Evolutionary conservation across 2,329 filamentous ascomycete species (phyloP), one percentile per base, ranked within the genome.

Genomic region (Fusarium sp.): DNA sequence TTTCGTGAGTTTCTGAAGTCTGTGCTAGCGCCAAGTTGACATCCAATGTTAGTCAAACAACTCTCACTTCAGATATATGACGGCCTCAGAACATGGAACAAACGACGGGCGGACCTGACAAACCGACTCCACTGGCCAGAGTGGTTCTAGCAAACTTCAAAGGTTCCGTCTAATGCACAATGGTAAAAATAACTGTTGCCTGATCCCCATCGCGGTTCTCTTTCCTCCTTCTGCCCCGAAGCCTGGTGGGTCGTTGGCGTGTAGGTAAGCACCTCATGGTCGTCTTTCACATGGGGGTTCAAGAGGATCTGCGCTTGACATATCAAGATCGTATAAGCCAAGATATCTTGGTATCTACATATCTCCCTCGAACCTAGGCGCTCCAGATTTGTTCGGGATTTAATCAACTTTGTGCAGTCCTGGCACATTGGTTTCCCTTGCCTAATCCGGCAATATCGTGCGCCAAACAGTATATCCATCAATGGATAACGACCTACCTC

Each of bases 221-320:
- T 49, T 65, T 52, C 42, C 70, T 60, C 35, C 70, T 59, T 70
- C 60, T 70, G 38, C 15, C 38, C 51, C 45, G 31, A 38, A 54
- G 22, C 49, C 36, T 44, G 49, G 70, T 71, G 70, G 70, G 61
- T 55, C 66, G 35, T 60, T 24, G 26, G 69, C 45, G 56, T 56
- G 56, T 66, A 60, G 65, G 49, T 67, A 68, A 61, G 63, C 58
- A 44, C n/a, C n/a, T 44, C 24, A 45, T 38, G 65, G 55, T 44
- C 31, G 44, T 72, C 41, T 55, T 47, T 72, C 70, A 55, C 61
- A 71, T 67, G 70, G 42, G 59, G 66, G 45, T 49, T 57, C 45
- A 20, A 57, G 51, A 45, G 65, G 61, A 64, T 73, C 55, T 69
- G 56, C 52, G 48, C 57, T 70, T 49, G n/a, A 55, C 57, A 56